phyloP scores from a whole-genome alignment of 352 stramenopile species.

The Globisporangium acanthophoron region DNA sequence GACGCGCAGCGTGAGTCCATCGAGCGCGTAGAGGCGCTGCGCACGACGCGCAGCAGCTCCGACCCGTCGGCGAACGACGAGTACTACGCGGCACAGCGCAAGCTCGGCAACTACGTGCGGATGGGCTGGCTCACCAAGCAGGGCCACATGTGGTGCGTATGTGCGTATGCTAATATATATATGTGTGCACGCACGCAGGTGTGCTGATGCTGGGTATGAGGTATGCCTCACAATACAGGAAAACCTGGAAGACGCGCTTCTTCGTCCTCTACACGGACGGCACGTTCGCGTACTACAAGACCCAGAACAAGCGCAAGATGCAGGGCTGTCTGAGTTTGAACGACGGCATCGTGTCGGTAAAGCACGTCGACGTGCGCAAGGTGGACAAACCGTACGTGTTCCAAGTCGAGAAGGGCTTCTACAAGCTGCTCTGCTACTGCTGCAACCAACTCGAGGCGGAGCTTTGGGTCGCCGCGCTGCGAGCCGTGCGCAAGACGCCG shows the following conservation, averaged over 20 bases:
- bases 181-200: not conserved
- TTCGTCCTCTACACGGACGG: constrained; percentile 82
- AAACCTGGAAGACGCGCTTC: constrained; percentile 84
- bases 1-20: not conserved
- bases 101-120: constrained; percentile 70
- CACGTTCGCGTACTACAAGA: constrained; percentile 83
- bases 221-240: constrained; percentile 22
- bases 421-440: constrained; percentile 75
- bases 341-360: constrained; percentile 76
- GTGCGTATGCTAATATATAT: too few relatives aligned
- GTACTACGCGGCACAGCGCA: constrained; percentile 59
- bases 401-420: constrained; percentile 83
- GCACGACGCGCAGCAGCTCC: constrained; percentile 39
- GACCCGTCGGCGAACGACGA: constrained; percentile 63
- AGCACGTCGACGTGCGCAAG: constrained; percentile 69
- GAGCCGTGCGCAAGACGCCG: constrained; percentile 32
- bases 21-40: constrained; percentile 22
- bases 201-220: not conserved
- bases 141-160: constrained; percentile 65
- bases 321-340: constrained; percentile 80
- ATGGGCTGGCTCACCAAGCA: constrained; percentile 86
- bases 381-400: constrained; percentile 73
- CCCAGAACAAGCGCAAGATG: constrained; percentile 66
- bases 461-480: constrained; percentile 68
- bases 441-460: constrained; percentile 75